Conservation (phyloP, 306 rosid genomes). For the Betula pendula region DNA sequence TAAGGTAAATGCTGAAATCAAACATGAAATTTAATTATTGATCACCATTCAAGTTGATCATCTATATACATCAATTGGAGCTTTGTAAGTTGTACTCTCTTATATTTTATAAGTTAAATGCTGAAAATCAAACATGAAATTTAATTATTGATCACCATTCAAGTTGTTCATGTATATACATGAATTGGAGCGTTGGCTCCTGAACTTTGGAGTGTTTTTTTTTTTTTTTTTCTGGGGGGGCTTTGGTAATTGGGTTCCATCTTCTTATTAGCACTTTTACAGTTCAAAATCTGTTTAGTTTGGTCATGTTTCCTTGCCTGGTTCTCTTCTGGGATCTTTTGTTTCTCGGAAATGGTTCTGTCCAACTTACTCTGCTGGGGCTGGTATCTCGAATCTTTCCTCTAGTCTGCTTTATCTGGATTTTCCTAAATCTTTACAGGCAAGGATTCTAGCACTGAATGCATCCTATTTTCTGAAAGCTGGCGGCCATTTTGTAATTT, state of each 20-base stretch:
- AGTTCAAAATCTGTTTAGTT: too few species aligned
- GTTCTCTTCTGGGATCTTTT: neutral
- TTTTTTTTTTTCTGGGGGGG: too few species aligned
- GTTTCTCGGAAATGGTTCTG: neutral
- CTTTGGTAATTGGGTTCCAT: too few species aligned
- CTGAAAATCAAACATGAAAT: neutral
- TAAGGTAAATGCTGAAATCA: neutral
- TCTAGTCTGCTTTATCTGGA: neutral
- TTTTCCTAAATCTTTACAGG: constrained; percentile 25
- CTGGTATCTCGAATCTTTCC: neutral
- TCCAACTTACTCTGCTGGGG: neutral
- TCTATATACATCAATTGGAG: neutral
- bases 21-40: neutral
- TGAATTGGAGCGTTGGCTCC: neutral
- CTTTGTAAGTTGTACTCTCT: neutral
- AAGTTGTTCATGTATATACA: neutral
- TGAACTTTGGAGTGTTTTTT: neutral
- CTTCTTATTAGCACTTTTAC: too few species aligned
- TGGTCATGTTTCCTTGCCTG: neutral
- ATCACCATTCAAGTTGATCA: neutral
- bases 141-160: neutral
- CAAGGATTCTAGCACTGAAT: constrained; percentile 90
- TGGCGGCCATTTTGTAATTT: constrained; percentile 92
- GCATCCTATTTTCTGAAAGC: constrained; percentile 86
- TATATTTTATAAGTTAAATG: neutral